A percentile compares a stretch with the other conserved stretches of the same genome.
These are phyloP conservation scores for Gigaspora rosea DNA, from an alignment of 192 early-diverging fungal genomes.

Conservation along the genomic window DNA sequence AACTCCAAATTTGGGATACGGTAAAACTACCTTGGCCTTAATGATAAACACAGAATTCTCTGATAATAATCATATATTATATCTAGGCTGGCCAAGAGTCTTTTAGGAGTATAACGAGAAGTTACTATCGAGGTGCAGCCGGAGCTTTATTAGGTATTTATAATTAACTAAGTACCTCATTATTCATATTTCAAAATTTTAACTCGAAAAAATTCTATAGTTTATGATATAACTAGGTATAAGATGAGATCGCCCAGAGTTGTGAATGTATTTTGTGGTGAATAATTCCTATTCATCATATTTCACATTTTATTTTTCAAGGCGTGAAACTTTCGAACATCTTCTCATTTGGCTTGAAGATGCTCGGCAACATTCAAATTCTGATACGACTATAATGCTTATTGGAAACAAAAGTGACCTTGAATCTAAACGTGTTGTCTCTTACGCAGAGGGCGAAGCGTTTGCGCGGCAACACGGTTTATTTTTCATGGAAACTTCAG, in stretches of 20 bases:
- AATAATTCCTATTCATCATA: too few species aligned
- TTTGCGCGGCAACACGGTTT: constrained; percentile 86
- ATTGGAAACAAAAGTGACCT: constrained; percentile 94
- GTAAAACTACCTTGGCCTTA: constrained; percentile 45
- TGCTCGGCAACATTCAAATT: constrained; percentile 85
- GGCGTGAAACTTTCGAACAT: constrained; percentile 49
- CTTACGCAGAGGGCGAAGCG: constrained; percentile 82
- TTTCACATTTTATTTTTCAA: neutral
- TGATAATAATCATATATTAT: neutral
- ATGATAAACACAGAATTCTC: neutral
- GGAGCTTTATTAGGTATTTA: constrained; percentile 68
- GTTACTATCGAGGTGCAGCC: constrained; percentile 82
- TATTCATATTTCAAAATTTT: neutral
- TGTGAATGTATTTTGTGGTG: too few species aligned
- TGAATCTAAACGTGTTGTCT: constrained; percentile 76
- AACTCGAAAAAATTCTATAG: constrained; percentile 28
- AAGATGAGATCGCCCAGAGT: too few species aligned
- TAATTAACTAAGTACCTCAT: neutral
- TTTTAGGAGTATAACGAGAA: constrained; percentile 82
- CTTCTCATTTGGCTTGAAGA: constrained; percentile 56
- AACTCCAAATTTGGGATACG: constrained; percentile 97
- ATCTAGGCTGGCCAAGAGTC: constrained; percentile 77
- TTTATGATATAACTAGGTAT: constrained; percentile 84
- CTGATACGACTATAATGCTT: constrained; percentile 85
- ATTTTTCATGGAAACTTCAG: constrained; percentile 89